Evolutionary conservation across 2,329 filamentous ascomycete genomes (phyloP), one percentile per base, ranked within the genome.

Genomic region (Tolypocladium pustulatum): DNA sequence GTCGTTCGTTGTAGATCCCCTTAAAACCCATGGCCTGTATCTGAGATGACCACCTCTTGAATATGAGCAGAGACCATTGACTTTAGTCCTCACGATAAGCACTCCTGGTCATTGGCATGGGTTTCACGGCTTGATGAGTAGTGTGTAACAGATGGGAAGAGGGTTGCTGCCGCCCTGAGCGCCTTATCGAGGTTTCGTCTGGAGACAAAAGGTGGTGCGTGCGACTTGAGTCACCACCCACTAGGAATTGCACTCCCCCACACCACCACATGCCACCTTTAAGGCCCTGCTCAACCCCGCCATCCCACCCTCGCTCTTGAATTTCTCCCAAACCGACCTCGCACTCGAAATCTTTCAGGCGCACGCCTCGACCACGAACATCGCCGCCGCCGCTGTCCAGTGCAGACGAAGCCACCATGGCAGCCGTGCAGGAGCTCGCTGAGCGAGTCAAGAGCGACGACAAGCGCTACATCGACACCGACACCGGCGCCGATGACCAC

Each of bases 401-500:
- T 41, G 41, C 13, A 51, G 36, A 9, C 13, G 1, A 20, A 27
- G 30, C 2, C 40, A 70, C 57, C 61, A 78, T 78, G 76, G 70
- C 75, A 57, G 71, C 74, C 60, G 65, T 76, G 49, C 76, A 79
- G 67, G 78, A 81, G 61, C 74, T 81, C 66, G 77, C 78, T 65
- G 75, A 80, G 62, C 75, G 79, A 20, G 49, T 57, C 57, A 55
- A 58, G 25, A 53, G 36, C 46, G 57, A 49, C 54, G 57, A 59
- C 40, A 55, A 43, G 25, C 20, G 89, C 72, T 91, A 92, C 76
- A 81, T 96, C 69, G 91, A 96, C 78, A 88, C 91, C 70, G 88
- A 91, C 66, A 80, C 80, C 65, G 91, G 91, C 67, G 77, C 81
- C 66, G 91, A 94, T 75, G 84, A 88, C 68, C 73, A 82, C 65